Evolutionary conservation across 73 alveolate species (phyloP), one percentile per base, ranked within the genome.

Genomic region (Stentor roeselii): DNA sequence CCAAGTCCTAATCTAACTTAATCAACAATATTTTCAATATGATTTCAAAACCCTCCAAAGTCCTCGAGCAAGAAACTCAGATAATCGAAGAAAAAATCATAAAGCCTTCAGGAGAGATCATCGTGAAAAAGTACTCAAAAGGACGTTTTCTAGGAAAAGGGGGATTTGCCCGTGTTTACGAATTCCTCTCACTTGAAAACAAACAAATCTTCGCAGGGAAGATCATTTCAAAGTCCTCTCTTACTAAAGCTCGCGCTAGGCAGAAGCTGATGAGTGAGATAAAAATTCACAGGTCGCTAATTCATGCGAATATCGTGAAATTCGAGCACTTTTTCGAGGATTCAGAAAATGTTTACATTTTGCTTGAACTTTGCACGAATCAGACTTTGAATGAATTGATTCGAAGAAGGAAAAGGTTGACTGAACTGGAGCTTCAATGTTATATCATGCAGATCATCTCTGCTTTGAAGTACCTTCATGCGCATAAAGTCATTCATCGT

Each of bases 281-380:
- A 77, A 96, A 96, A 83, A 93, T 96, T 60, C 99, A 96, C 90
- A 93, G 96, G 86, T 88, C 97, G 50, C 87, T 95, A 59, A 95
- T 94, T 82, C 97, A 96, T 84, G 86, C 92, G 4, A 90, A 96
- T 85, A 92, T 96, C 31, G 99, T 95, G 3, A 94, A 95, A 37
- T 96, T 95, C 88, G 98, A 96, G 78, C 99, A 95, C 92, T 99
- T 92, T 84, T 95, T 95, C 75, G 99, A 95, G 82, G 99, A 95
- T 75, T 86, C 94, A 15, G 98, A 92, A 75, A 92, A 93, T 75
- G 98, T 94, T 1, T 95, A 94, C 87, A 91, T 95, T 30, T 76
- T 95, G 39, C 82, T 95, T 78, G 99, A 95, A 88, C 89, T 95
- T n/a, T 95, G 99, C 84, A 87, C 94, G 67, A 75, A 82, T 59